Conservation (phyloP, 192 early-diverging fungal species). For the Diversispora epigaea region DNA sequence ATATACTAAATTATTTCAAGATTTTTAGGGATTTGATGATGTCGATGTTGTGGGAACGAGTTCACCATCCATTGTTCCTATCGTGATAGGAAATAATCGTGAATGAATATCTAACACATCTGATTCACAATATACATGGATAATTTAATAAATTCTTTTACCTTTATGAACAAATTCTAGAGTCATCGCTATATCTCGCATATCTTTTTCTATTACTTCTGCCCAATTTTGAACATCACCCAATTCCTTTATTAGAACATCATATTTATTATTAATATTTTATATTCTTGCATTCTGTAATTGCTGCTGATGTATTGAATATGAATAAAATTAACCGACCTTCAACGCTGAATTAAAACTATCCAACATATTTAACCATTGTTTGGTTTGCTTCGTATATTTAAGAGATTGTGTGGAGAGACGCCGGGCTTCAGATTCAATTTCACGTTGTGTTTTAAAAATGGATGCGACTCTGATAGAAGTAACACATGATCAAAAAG, state of each 20-base stretch:
- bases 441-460: slow-evolving; percentile 62
- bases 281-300: background rate
- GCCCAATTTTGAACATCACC: slow-evolving; percentile 90
- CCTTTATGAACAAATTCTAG: slow-evolving; percentile 50
- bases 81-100: too few relatives aligned
- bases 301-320: background rate
- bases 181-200: slow-evolving; percentile 68
- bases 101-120: too few relatives aligned
- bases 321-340: slow-evolving; percentile 41
- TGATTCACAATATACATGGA: too few relatives aligned
- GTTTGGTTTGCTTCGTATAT: slow-evolving; percentile 64
- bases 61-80: too few relatives aligned
- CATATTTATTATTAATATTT: background rate
- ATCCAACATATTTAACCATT: slow-evolving; percentile 77
- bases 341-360: slow-evolving; percentile 78
- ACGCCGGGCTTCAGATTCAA: slow-evolving; percentile 61
- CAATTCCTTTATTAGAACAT: slow-evolving; percentile 58
- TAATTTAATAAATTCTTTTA: background rate
- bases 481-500: slow-evolving; percentile 1
- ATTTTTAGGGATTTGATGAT: too few relatives aligned
- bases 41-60: too few relatives aligned
- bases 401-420: slow-evolving; percentile 49
- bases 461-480: slow-evolving; percentile 53
- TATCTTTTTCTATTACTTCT: slow-evolving; percentile 77
- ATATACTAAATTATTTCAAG: too few relatives aligned